phyloP scores from a whole-genome alignment of 78 protist species.

The Planoprotostelium fungivorum region DNA sequence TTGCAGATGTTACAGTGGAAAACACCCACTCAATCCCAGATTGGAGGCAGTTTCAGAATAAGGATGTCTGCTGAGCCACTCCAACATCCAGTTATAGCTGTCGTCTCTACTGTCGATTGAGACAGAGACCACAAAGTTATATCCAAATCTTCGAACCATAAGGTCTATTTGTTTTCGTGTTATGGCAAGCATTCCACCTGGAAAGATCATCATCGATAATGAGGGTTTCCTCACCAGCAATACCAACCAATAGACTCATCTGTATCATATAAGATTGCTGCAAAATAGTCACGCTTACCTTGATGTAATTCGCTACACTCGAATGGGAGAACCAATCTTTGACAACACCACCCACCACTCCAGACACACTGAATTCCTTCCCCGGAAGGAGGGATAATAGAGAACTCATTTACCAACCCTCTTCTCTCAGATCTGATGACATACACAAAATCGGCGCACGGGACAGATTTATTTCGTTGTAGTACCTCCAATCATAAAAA shows the following conservation, averaged over 20 bases:
- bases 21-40: neutral
- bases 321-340: neutral
- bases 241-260: neutral
- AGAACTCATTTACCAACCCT: no score
- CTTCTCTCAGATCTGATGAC: no score
- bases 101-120: slow-evolving; percentile 38
- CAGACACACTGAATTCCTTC: neutral
- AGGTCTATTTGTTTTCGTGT: neutral
- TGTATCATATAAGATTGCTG: no score
- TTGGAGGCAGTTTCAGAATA: neutral
- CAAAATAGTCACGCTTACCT: no score
- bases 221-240: neutral
- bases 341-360: neutral
- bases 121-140: slow-evolving; percentile 41
- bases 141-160: neutral
- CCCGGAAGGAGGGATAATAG: neutral
- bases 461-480: no score
- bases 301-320: neutral
- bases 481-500: no score
- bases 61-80: slow-evolving; percentile 26
- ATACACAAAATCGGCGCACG: no score
- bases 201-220: neutral
- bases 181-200: neutral
- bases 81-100: slow-evolving; percentile 51
- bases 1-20: neutral